phyloP scores from a whole-genome alignment of 2,329 filamentous ascomycete species.

The Aspergillus sp. region DNA sequence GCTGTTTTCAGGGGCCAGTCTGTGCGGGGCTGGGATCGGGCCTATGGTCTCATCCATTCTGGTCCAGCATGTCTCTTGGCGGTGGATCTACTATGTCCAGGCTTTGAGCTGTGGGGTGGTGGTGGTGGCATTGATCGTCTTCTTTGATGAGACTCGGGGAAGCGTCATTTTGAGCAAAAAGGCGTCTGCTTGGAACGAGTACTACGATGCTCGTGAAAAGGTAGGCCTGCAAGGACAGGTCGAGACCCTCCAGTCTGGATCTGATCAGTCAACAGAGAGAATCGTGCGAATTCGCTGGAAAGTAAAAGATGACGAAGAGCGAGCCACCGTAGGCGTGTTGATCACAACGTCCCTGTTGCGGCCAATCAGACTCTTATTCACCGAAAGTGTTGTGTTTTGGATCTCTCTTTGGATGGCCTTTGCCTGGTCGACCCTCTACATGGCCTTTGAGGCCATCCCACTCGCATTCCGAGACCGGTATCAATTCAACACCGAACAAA shows the following conservation, averaged over 20 bases:
- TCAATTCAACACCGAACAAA: neutral
- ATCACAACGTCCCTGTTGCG: neutral
- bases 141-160: neutral
- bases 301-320: neutral
- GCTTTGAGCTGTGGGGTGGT: neutral
- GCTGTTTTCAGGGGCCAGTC: neutral
- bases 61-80: neutral
- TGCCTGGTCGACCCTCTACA: neutral
- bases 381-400: neutral
- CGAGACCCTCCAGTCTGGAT: too few species aligned
- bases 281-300: neutral
- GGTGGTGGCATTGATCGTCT: neutral
- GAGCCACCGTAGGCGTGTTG: neutral
- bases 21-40: neutral
- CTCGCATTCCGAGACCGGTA: neutral
- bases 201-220: too few species aligned
- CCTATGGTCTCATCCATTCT: slow-evolving; percentile 1
- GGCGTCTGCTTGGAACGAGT: neutral
- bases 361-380: neutral
- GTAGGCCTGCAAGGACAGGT: too few species aligned
- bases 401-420: neutral
- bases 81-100: slow-evolving; percentile 4
- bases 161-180: neutral
- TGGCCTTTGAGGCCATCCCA: neutral
- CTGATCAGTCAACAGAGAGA: too few species aligned